Conservation (phyloP, 495 filamentous ascomycete species). For the Aspergillus kassunensis region DNA sequence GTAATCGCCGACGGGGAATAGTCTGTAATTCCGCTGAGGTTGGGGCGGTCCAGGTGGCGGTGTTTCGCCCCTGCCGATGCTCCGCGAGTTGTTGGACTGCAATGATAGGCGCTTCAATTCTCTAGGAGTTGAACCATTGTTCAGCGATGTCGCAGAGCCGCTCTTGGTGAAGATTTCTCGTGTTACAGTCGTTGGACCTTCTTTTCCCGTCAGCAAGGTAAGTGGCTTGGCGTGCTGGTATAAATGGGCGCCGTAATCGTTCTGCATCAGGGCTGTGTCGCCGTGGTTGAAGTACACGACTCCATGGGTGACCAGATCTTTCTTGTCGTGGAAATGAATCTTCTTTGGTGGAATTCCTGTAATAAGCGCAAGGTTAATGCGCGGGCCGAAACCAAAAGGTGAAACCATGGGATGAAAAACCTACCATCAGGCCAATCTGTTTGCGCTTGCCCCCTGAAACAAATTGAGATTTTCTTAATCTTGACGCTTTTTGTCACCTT, state of each 20-base stretch:
- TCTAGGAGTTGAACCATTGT: constrained; percentile 30
- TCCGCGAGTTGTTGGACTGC: constrained; percentile 71
- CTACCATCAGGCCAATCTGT: constrained; percentile 96
- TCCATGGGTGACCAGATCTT: constrained; percentile 46
- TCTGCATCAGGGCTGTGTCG: constrained; percentile 62
- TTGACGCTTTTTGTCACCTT: constrained; percentile 86
- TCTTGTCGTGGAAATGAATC: constrained; percentile 76
- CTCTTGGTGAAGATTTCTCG: constrained; percentile 41
- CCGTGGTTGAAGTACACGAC: constrained; percentile 51
- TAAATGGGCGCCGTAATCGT: constrained; percentile 48
- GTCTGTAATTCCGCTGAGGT: constrained; percentile 82
- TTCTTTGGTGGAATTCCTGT: constrained; percentile 86
- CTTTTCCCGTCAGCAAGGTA: constrained; percentile 45
- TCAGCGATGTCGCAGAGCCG: constrained; percentile 32
- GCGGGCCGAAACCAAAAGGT: background rate
- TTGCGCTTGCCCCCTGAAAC: constrained; percentile 77
- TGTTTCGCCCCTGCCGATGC: constrained; percentile 78
- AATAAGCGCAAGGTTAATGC: constrained; percentile 12
- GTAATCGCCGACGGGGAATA: constrained; percentile 88
- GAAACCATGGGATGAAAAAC: constrained; percentile 5
- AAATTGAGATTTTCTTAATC: constrained; percentile 88
- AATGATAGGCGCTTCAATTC: constrained; percentile 69
- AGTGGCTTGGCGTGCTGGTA: constrained; percentile 40
- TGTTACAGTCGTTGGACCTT: constrained; percentile 37
- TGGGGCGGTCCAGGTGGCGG: constrained; percentile 55